A percentile compares a stretch with the other conserved stretches of the same genome.
Conservation (phyloP, 2,329 filamentous ascomycete genomes). For the Penicillium sp. region DNA sequence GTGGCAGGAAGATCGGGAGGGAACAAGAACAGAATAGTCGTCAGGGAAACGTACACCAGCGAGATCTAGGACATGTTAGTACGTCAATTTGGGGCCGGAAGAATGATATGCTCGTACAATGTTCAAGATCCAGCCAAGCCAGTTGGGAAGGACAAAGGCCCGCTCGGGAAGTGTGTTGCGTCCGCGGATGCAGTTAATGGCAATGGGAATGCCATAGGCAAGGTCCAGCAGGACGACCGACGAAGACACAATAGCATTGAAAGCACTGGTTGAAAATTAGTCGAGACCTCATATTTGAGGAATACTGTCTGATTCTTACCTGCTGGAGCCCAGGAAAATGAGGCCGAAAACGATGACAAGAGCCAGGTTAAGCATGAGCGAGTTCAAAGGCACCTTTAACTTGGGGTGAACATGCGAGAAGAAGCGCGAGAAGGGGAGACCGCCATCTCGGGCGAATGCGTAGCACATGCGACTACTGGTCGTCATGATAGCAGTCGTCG, state of each 20-base stretch:
- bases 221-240: constrained; percentile 73
- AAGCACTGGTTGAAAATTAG: constrained; percentile 53
- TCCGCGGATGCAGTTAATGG: constrained; percentile 69
- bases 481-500: constrained; percentile 41
- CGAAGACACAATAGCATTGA: constrained; percentile 71
- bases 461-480: constrained; percentile 44
- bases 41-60: constrained; percentile 68
- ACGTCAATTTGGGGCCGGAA: background rate
- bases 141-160: constrained; percentile 59
- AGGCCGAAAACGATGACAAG: constrained; percentile 70
- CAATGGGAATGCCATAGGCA: constrained; percentile 74
- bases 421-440: constrained; percentile 63
- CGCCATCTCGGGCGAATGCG: constrained; percentile 59
- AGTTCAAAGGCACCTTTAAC: constrained; percentile 68
- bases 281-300: no score
- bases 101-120: constrained; percentile 39
- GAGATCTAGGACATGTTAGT: constrained; percentile 49
- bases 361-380: constrained; percentile 62
- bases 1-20: constrained; percentile 69
- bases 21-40: constrained; percentile 75
- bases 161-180: constrained; percentile 66
- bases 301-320: constrained; percentile 22
- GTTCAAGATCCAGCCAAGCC: constrained; percentile 65
- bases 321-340: constrained; percentile 68
- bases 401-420: constrained; percentile 65